phyloP scores from a whole-genome alignment of 2,329 filamentous ascomycete species.

The Exophiala oligosperma region DNA sequence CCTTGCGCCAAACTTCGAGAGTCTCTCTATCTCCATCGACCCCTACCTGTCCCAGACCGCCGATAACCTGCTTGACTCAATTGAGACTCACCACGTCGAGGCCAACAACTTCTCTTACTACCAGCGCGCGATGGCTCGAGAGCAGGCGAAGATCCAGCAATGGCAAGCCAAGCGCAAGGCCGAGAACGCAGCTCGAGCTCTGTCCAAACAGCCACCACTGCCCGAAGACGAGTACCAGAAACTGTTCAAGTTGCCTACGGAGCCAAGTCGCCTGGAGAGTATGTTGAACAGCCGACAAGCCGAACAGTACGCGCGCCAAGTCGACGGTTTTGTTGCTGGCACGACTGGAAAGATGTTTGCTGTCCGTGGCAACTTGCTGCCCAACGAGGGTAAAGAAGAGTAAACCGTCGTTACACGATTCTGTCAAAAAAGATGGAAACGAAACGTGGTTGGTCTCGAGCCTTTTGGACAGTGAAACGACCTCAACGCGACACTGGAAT shows the following conservation, averaged over 20 bases:
- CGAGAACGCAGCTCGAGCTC: slow-evolving; percentile 81
- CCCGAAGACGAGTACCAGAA: slow-evolving; percentile 98
- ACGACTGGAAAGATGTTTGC: slow-evolving; percentile 98
- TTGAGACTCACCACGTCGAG: slow-evolving; percentile 97
- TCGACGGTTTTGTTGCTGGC: slow-evolving; percentile 90
- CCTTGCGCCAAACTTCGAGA: slow-evolving; percentile 84
- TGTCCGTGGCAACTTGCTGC: slow-evolving; percentile 70
- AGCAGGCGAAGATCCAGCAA: slow-evolving; percentile 93
- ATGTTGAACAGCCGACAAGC: slow-evolving; percentile 95
- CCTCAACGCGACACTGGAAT: slow-evolving; percentile 1
- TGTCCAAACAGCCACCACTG: slow-evolving; percentile 83
- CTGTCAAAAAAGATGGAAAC: background rate
- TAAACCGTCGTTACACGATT: background rate
- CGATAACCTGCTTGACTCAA: slow-evolving; percentile 91
- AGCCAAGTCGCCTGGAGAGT: slow-evolving; percentile 88
- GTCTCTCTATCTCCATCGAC: slow-evolving; percentile 89
- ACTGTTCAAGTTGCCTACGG: slow-evolving; percentile 94
- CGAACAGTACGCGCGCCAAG: slow-evolving; percentile 95
- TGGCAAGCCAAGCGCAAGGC: slow-evolving; percentile 97
- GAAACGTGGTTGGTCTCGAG: background rate
- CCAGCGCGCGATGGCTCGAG: slow-evolving; percentile 86
- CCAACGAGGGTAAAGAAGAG: slow-evolving; percentile 42
- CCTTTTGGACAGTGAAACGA: slow-evolving; percentile 1
- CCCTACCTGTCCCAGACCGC: slow-evolving; percentile 98
- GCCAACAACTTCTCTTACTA: slow-evolving; percentile 99